Conservation (phyloP, 1,284 basidiomycete species). For the Thelephora terrestris region DNA sequence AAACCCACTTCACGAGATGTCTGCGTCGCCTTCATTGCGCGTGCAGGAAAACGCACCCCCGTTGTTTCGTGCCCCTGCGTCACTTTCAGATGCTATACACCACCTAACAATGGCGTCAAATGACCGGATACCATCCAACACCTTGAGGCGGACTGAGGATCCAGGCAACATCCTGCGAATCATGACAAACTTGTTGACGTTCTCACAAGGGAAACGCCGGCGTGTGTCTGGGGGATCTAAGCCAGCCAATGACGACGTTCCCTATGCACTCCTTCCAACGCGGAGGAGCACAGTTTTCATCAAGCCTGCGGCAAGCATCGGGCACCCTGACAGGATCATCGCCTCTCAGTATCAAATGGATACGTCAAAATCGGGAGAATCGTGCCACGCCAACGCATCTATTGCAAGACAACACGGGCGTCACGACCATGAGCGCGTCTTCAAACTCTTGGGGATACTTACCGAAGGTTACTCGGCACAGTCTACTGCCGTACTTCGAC, state of each 20-base stretch:
- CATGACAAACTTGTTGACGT: slow-evolving; percentile 64
- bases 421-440: slow-evolving; percentile 67
- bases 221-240: slow-evolving; percentile 25
- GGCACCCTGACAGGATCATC: slow-evolving; percentile 49
- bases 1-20: slow-evolving; percentile 39
- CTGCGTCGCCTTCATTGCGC: slow-evolving; percentile 31
- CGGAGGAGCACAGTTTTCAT: slow-evolving; percentile 60
- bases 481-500: too few relatives aligned
- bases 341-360: slow-evolving; percentile 55
- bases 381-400: slow-evolving; percentile 51
- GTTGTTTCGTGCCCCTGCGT: slow-evolving; percentile 51
- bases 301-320: slow-evolving; percentile 44
- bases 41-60: slow-evolving; percentile 28
- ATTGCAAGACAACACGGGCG: slow-evolving; percentile 52
- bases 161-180: slow-evolving; percentile 49
- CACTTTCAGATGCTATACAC: slow-evolving; percentile 59
- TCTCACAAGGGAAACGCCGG: slow-evolving; percentile 38
- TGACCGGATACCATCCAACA: slow-evolving; percentile 33
- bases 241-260: slow-evolving; percentile 23
- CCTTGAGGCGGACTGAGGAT: slow-evolving; percentile 34
- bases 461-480: slow-evolving; percentile 10
- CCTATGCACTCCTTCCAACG: slow-evolving; percentile 32
- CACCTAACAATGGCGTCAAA: slow-evolving; percentile 48
- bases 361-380: slow-evolving; percentile 30
- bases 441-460: slow-evolving; percentile 50